Conservation (phyloP, 192 early-diverging fungal species). For the Coemansia javaensis region DNA sequence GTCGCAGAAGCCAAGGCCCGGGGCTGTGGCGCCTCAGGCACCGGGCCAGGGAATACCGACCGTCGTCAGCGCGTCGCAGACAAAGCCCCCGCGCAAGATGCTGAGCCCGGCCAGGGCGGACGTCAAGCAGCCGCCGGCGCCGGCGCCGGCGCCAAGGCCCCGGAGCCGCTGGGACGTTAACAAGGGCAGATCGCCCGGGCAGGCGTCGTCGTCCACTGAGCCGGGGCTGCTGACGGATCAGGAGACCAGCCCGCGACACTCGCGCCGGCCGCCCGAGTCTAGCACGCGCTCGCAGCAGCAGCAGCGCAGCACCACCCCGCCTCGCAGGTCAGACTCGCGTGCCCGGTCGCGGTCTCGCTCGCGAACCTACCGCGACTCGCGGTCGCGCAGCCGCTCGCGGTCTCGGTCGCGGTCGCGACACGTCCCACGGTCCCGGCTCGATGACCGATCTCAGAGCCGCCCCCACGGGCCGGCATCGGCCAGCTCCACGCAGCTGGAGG, state of each 20-base stretch:
- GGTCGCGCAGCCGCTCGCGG: neutral
- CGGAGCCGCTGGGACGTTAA: neutral
- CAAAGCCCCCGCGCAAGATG: neutral
- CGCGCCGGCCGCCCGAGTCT: neutral
- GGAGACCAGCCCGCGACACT: neutral
- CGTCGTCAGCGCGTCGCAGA: neutral
- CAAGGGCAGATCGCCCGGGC: neutral
- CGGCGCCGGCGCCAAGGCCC: neutral
- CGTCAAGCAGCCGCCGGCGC: too few relatives aligned
- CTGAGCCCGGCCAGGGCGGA: neutral
- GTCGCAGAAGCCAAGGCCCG: too few relatives aligned
- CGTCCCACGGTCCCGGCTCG: neutral
- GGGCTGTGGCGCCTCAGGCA: too few relatives aligned
- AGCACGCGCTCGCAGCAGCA: neutral
- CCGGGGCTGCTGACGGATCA: neutral
- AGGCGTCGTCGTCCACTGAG: neutral
- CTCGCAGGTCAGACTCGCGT: neutral
- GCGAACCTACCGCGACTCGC: too few relatives aligned
- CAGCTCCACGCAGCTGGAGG: neutral
- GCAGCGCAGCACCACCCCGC: too few relatives aligned
- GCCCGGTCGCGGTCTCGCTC: neutral
- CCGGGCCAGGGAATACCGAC: neutral
- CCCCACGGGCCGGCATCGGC: neutral
- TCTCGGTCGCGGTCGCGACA: constrained; percentile 6
- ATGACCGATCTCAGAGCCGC: neutral